Conservation (phyloP, 768 basidiomycete species). For the Russula foetens region DNA sequence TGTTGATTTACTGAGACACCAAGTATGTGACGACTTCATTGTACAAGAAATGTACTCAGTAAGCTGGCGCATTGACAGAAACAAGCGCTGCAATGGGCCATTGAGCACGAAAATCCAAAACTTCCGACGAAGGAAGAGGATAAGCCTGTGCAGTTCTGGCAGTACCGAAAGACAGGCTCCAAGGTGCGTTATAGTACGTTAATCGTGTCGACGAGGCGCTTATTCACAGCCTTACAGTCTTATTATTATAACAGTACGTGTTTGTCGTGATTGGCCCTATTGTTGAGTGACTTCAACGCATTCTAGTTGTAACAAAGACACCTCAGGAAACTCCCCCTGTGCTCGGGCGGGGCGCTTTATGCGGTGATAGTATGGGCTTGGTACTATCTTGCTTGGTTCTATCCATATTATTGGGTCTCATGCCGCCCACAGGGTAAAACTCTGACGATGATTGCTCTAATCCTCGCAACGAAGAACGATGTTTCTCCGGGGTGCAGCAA, state of each 20-base stretch:
- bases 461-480: constrained; percentile 70
- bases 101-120: constrained; percentile 69
- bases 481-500: constrained; percentile 46
- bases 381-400: constrained; percentile 28
- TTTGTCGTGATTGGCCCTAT: not conserved
- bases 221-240: constrained; percentile 27
- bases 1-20: constrained; percentile 75
- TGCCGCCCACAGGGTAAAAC: constrained; percentile 65
- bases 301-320: constrained; percentile 69
- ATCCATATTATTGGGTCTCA: constrained; percentile 6
- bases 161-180: constrained; percentile 44
- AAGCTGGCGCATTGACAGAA: constrained; percentile 34
- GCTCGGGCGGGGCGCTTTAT: constrained; percentile 78
- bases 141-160: constrained; percentile 86
- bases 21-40: constrained; percentile 36
- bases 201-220: not conserved
- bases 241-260: constrained; percentile 64
- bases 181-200: constrained; percentile 38
- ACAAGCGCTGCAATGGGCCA: constrained; percentile 83
- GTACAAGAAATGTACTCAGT: not conserved
- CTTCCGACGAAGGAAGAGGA: constrained; percentile 62
- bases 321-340: constrained; percentile 56
- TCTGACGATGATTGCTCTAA: constrained; percentile 75
- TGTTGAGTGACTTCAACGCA: not conserved
- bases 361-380: constrained; percentile 85